Evolutionary conservation across 2,329 filamentous ascomycete species (phyloP).

Genomic region (Grosmannia huntii): DNA sequence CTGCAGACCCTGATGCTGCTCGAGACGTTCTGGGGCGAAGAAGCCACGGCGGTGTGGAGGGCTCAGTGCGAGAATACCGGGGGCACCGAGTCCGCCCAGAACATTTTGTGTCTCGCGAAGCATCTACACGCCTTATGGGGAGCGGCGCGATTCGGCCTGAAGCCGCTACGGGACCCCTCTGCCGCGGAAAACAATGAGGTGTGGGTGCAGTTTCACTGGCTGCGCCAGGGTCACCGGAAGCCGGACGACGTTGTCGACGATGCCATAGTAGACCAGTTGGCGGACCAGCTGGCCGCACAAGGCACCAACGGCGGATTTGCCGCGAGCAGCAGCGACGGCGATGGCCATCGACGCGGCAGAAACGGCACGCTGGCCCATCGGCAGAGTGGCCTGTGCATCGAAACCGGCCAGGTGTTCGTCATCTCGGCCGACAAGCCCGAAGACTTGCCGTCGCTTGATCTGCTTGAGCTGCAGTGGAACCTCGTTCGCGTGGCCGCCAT

Average conservation of each 20-base stretch:
- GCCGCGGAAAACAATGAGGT: background rate
- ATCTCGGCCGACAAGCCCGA: too few species aligned
- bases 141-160: background rate
- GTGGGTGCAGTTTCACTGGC: conserved; percentile 3
- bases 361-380: too few species aligned
- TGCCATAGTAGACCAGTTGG: background rate
- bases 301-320: too few species aligned
- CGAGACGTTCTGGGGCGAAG: background rate
- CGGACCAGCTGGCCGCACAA: too few species aligned
- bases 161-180: background rate
- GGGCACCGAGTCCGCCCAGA: background rate
- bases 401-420: too few species aligned
- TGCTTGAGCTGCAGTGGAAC: too few species aligned
- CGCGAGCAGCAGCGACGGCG: too few species aligned
- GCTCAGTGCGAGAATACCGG: background rate
- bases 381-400: too few species aligned
- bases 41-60: background rate
- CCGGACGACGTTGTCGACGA: background rate
- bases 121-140: conserved; percentile 2
- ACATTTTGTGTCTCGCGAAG: background rate
- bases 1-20: background rate
- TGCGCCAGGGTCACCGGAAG: background rate
- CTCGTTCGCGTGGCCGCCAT: too few species aligned
- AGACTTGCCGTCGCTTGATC: too few species aligned
- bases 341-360: too few species aligned